Evolutionary conservation across 2,329 filamentous ascomycete genomes (phyloP), one percentile per base, ranked within the genome.

Genomic region (Celoporthe dispersa): DNA sequence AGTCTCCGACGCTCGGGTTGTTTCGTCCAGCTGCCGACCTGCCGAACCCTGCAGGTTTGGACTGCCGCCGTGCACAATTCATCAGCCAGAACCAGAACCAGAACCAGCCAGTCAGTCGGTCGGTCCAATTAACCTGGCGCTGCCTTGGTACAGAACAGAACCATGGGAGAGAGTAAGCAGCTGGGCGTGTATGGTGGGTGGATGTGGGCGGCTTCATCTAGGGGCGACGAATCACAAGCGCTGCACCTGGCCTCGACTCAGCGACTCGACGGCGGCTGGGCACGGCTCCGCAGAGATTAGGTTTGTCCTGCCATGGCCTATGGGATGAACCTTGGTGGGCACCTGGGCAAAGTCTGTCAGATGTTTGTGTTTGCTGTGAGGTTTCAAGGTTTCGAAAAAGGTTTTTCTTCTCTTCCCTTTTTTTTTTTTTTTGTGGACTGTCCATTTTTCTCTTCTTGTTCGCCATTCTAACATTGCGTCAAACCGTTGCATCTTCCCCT

Each of bases 41-140:
- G 22, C 57, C 33, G 57, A n/a, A 16, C 60, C 64, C 44, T 66
- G 64, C 64, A 66, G 64, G 19, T n/a, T 44, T 44, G 44, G 33
- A 57, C 16, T 48, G 53, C 53, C 51, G 51, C 51, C 25, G 53
- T 3, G 53, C 5, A 57, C 28, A 28, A 19, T 6, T 19, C 14
- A 57, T 31, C 51, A 19, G 11, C 51, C n/a, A 14, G 51, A 1
- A 14, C 51, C 41, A 19, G 41, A 44, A 44, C 16, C 41, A 14
- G 51, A 1, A 14, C 51, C 41, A 19, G 41, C n/a, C n/a, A 44
- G 19, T 12, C 41, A 44, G 41, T 19, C 41, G 19, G 19, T 16
- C 16, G 19, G 16, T n/a, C 8, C 44, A 48, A n/a, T 48, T n/a
- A 11, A 11, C 22, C 7, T 48, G 8, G 44, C 44, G 16, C 22